Conservation (phyloP, 345 rosid genomes). For the Aquilaria yunnanensis region DNA sequence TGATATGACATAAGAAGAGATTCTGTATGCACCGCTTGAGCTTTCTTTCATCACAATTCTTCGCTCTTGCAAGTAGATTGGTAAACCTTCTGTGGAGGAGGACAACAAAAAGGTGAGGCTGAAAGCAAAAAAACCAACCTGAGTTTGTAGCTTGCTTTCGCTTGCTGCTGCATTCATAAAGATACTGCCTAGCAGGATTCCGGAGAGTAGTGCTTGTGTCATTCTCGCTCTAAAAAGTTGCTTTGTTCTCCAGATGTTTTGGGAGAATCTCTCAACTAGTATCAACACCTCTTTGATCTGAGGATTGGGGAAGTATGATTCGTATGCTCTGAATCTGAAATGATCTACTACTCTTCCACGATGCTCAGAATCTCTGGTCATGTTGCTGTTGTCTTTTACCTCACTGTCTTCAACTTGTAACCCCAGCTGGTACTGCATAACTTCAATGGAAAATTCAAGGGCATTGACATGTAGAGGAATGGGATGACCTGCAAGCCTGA, state of each 20-base stretch:
- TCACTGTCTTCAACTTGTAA: conserved; percentile 19
- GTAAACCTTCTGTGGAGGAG: conserved; percentile 81
- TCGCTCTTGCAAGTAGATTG: conserved; percentile 76
- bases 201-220: conserved; percentile 64
- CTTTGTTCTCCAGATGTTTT: conserved; percentile 71
- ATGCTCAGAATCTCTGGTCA: conserved; percentile 34
- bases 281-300: conserved; percentile 42
- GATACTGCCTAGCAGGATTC: conserved; percentile 67
- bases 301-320: conserved; percentile 34
- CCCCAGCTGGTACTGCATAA: conserved; percentile 30
- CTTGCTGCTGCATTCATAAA: conserved; percentile 54
- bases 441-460: conserved; percentile 79
- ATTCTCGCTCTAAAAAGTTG: conserved; percentile 69
- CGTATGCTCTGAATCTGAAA: conserved; percentile 11
- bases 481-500: conserved; percentile 41
- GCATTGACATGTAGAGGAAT: conserved; percentile 65
- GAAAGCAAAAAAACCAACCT: conserved; percentile 76
- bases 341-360: neutral
- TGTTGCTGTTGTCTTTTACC: neutral
- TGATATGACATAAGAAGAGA: conserved; percentile 61
- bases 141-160: conserved; percentile 36
- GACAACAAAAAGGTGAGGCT: conserved; percentile 75
- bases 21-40: conserved; percentile 68
- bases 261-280: conserved; percentile 64
- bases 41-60: conserved; percentile 71